Evolutionary conservation across 768 basidiomycete species (phyloP), one percentile per base, ranked within the genome.

Genomic region (Termitomyces sp.): DNA sequence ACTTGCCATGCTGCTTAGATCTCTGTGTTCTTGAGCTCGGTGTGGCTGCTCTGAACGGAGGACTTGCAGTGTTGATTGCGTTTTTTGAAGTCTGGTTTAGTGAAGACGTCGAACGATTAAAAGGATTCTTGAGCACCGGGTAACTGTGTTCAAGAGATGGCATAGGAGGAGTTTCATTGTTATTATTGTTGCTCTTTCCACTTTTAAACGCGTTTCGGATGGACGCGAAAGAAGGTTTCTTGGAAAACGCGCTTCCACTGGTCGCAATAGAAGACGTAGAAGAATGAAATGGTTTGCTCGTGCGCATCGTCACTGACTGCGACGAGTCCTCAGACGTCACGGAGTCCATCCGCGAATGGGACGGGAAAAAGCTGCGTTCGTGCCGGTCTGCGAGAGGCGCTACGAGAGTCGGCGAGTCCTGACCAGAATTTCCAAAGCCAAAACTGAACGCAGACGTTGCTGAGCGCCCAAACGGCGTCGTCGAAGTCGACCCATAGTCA

Each of bases 121-220:
- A 93, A 0, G 91, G 89, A 70, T 91, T 91, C 75, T 87, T 90
- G 65, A 92, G 74, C 42, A 83, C 84, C 20, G 89, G 87, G 69
- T 91, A 87, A 4, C 79, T 81, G 55, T 88, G 81, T 58, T 92
- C 90, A 36, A 92, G 72, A 40, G 78, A 75, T 14, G 91, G 92
- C 57, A 94, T 77, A n/a, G 91, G 91, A 29, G 92, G 92, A 6
- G 86, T 76, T n/a, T 87, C 85, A 54, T 71, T 77, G 56, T 71
- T 77, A 57, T 87, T 84, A 53, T 71, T 77, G 57, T 71, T 78
- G 57, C 73, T 79, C 68, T 82, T 91, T 59, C 81, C 80, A 49
- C 82, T 84, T 73, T 91, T 94, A 81, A 94, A 93, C 4, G 92
- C 91, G 70, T 92, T 92, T 45, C 91, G 86, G 61, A 94, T 85